Base-by-base conservation (phyloP, 2,329 filamentous ascomycete species). In the Fusarium neocosmosporiellum region DNA sequence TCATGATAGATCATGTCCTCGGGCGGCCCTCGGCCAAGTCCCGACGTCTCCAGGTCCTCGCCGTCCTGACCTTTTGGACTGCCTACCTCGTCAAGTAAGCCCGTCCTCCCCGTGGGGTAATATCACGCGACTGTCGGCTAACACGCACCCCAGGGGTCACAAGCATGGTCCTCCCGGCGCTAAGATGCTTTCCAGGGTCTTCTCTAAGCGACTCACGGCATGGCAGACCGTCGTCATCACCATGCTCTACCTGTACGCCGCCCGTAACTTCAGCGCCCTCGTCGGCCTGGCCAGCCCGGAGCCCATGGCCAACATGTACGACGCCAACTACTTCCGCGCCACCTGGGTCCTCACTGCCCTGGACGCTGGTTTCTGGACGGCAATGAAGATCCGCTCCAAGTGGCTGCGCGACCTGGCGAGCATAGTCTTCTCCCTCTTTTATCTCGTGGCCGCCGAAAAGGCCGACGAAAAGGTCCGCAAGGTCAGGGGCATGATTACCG, bases 311-410 rank as follows among this genome's bases (percentile, higher is more conserved):
- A 98, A 97, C 79, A 92, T 98, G 81, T 99, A 99, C 84, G 94
- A 94, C 63, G 88, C 94, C 59, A 91, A 93, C 31, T 99, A 97
- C 84, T 99, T 98, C 81, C 92, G 96, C 57, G 96, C 96, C 63
- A 99, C 96, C 80, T 99, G 96, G 96, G 90, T 98, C 18, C 91
- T 96, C 61, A 99, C 96, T 0, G 96, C 95, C 0, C 84, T 99
- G 69, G 96, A 99, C 78, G 96, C 96, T 7, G 96, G 96, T 2
- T 99, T 98, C 82, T 99, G 96, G 96, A 98, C 95, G 0, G 96
- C 96, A 36, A 99, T 99, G 96, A 92, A 91, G 77, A 95, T 99
- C 72, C 90, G 89, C 55, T 81, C 80, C 60, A 95, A 93, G 77
- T 95, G 93, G 90, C 75, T 98, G 46, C 88, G 95, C 41, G 95